phyloP scores from a whole-genome alignment of 2,329 filamentous ascomycete genomes.

The Graphiopsis chlorocephala region DNA sequence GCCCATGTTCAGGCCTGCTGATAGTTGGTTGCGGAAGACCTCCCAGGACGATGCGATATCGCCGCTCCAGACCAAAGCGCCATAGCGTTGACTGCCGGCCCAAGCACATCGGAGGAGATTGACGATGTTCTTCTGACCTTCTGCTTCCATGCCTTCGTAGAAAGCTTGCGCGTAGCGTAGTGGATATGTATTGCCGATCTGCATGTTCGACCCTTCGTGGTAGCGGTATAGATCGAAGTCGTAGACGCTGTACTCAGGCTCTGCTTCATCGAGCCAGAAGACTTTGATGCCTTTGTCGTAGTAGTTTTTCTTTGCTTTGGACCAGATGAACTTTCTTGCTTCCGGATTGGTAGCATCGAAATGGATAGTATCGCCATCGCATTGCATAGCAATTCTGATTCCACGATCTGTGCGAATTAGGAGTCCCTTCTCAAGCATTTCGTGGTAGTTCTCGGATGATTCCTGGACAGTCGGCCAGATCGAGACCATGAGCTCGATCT shows the following conservation, averaged over 20 bases:
- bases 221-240: slow-evolving; percentile 68
- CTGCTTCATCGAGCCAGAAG: slow-evolving; percentile 70
- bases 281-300: slow-evolving; percentile 59
- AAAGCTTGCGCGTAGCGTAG: slow-evolving; percentile 58
- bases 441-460: slow-evolving; percentile 56
- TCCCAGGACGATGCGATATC: slow-evolving; percentile 65
- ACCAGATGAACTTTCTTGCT: slow-evolving; percentile 59
- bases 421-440: slow-evolving; percentile 61
- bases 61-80: slow-evolving; percentile 64
- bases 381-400: slow-evolving; percentile 57
- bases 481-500: slow-evolving; percentile 66
- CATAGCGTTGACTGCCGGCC: slow-evolving; percentile 62
- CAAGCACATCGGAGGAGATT: slow-evolving; percentile 59
- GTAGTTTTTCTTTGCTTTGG: slow-evolving; percentile 59
- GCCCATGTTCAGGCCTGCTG: slow-evolving; percentile 65
- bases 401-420: slow-evolving; percentile 62
- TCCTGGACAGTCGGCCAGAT: slow-evolving; percentile 67
- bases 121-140: slow-evolving; percentile 56
- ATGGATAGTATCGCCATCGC: slow-evolving; percentile 57
- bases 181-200: slow-evolving; percentile 61
- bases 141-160: slow-evolving; percentile 55
- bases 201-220: slow-evolving; percentile 52
- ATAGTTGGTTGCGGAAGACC: slow-evolving; percentile 58
- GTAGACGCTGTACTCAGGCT: slow-evolving; percentile 63
- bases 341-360: slow-evolving; percentile 64